phyloP scores from a whole-genome alignment of 805 yeast genomes.

The Nakazawaea anatomiae region DNA sequence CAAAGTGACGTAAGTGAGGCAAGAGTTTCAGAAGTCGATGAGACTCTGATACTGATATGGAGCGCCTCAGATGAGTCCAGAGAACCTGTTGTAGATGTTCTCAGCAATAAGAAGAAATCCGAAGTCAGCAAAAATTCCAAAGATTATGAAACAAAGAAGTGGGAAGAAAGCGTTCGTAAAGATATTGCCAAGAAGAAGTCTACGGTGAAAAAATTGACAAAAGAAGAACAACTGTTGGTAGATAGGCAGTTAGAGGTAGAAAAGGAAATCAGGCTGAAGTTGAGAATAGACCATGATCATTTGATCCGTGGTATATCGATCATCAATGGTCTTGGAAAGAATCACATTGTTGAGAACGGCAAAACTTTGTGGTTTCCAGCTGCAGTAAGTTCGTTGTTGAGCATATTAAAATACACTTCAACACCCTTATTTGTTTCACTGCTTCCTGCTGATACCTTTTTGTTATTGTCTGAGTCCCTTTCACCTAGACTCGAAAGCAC shows the following conservation, averaged over 20 bases:
- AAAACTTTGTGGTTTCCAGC: constrained; percentile 64
- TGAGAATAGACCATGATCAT: constrained; percentile 30
- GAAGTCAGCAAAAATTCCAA: constrained; percentile 63
- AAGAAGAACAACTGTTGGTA: constrained; percentile 67
- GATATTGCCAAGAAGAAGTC: constrained; percentile 57
- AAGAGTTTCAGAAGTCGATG: constrained; percentile 34
- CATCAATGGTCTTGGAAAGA: constrained; percentile 45
- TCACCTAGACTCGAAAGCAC: constrained; percentile 46
- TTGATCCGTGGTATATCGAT: constrained; percentile 47
- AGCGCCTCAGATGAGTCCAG: constrained; percentile 53
- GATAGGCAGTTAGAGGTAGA: constrained; percentile 63
- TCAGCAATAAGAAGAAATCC: constrained; percentile 36
- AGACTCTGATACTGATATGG: constrained; percentile 57
- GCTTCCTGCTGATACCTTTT: constrained; percentile 41
- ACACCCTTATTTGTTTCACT: constrained; percentile 15
- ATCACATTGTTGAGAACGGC: constrained; percentile 56
- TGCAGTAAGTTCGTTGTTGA: constrained; percentile 47
- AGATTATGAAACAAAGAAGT: constrained; percentile 78
- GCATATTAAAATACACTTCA: constrained; percentile 31
- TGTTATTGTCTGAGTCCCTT: constrained; percentile 47
- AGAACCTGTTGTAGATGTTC: constrained; percentile 58
- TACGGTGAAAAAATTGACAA: constrained; percentile 50
- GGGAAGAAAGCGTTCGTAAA: constrained; percentile 83
- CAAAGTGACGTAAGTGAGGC: constrained; percentile 33
- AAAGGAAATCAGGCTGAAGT: constrained; percentile 41